phyloP scores from a whole-genome alignment of 352 stramenopile species.

The Globisporangium abappressorium region DNA sequence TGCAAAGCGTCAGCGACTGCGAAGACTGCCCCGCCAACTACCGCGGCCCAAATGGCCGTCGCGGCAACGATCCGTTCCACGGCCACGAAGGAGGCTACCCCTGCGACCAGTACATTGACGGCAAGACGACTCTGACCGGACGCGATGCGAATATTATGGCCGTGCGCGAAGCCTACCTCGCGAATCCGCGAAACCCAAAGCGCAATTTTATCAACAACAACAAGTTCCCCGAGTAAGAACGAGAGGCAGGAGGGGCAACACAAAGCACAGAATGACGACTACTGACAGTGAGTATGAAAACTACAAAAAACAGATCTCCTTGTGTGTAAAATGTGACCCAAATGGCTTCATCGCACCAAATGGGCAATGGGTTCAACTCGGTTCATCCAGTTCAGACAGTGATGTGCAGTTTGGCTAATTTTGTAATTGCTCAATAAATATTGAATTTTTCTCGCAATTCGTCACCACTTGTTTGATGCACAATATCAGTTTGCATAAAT shows the following conservation, averaged over 20 bases:
- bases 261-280: no score
- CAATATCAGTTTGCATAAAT: background rate
- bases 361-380: background rate
- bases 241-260: background rate
- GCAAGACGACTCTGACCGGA: conserved; percentile 41
- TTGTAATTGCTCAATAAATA: background rate
- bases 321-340: no score
- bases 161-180: conserved; percentile 29
- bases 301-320: no score
- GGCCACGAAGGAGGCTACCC: conserved; percentile 47
- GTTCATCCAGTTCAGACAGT: background rate
- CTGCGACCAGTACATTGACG: conserved; percentile 54
- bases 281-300: no score
- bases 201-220: conserved; percentile 22
- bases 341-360: background rate
- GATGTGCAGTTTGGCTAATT: background rate
- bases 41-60: conserved; percentile 51
- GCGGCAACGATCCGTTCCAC: conserved; percentile 45
- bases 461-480: background rate
- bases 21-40: conserved; percentile 56
- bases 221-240: background rate
- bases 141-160: conserved; percentile 32
- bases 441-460: background rate
- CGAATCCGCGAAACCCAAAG: conserved; percentile 11
- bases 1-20: conserved; percentile 58